Evolutionary conservation across 2,329 filamentous ascomycete genomes (phyloP).

Genomic region (Colletotrichum sp.): DNA sequence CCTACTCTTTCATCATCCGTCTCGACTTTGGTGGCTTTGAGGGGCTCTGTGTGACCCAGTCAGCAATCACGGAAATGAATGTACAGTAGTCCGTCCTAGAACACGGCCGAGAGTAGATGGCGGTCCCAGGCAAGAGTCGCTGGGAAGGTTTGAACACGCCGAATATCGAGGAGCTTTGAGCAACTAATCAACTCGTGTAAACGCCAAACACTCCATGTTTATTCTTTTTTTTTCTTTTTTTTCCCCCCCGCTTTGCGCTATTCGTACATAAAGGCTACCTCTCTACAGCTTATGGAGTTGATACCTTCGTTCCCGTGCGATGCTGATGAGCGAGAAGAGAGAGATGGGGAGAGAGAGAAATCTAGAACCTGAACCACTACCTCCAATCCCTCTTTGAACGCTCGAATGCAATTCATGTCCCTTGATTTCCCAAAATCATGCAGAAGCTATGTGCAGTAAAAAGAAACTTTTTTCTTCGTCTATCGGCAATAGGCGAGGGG

Average conservation of each 20-base stretch:
- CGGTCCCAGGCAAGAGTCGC: neutral
- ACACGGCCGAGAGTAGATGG: neutral
- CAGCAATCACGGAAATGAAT: neutral
- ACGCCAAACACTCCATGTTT: slow-evolving; percentile 10
- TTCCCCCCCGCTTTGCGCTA: neutral
- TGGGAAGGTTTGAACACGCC: neutral
- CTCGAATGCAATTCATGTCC: slow-evolving; percentile 20
- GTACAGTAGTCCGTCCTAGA: neutral
- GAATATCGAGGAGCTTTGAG: neutral
- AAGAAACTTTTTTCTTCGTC: slow-evolving; percentile 23
- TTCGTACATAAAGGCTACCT: slow-evolving; percentile 10
- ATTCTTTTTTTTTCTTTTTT: neutral
- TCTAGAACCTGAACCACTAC: slow-evolving; percentile 16
- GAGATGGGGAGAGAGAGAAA: neutral
- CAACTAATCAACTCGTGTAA: neutral
- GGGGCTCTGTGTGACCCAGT: neutral
- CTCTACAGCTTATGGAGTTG: neutral
- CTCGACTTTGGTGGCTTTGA: neutral
- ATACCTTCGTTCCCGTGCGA: neutral
- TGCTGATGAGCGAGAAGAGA: neutral
- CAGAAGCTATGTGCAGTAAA: slow-evolving; percentile 17
- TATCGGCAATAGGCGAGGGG: slow-evolving; percentile 1
- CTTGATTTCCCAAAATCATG: slow-evolving; percentile 10
- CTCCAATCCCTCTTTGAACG: slow-evolving; percentile 12
- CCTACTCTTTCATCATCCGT: neutral